Conservation (phyloP, 202 grass and related monocot genomes). For the Carex arenaria region DNA sequence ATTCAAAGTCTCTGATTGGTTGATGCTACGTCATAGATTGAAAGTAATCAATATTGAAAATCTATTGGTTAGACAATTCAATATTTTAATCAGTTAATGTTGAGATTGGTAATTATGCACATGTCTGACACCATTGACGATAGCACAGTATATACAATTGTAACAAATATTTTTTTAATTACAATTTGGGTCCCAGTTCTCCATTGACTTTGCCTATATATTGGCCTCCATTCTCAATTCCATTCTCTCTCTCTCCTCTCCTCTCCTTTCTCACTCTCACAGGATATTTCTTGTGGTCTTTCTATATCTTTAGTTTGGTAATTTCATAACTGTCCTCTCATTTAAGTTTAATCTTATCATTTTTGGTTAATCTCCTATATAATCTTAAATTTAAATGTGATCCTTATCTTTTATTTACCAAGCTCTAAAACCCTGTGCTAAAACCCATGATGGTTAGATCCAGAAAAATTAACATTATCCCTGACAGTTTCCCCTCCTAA, state of each 20-base stretch:
- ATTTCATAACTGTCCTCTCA: neutral
- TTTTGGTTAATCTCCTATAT: neutral
- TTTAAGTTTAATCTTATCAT: neutral
- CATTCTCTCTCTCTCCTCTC: constrained; percentile 13
- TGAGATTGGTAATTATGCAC: neutral
- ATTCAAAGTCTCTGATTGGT: constrained; percentile 24
- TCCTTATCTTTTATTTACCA: neutral
- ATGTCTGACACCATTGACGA: neutral
- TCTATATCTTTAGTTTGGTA: neutral
- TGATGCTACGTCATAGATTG: neutral
- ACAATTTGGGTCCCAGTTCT: neutral
- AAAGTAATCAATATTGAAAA: neutral
- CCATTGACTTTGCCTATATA: constrained; percentile 30
- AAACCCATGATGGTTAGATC: constrained; percentile 4
- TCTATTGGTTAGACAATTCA: neutral
- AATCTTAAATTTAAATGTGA: neutral
- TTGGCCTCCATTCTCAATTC: neutral
- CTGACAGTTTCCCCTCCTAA: neutral
- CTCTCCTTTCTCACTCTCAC: neutral
- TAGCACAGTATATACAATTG: neutral
- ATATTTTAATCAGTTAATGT: neutral
- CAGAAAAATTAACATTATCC: neutral
- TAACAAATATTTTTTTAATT: neutral
- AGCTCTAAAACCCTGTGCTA: neutral
- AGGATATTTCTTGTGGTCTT: neutral